phyloP scores from a whole-genome alignment of 192 early-diverging fungal species.

The Coemansia sp. region DNA sequence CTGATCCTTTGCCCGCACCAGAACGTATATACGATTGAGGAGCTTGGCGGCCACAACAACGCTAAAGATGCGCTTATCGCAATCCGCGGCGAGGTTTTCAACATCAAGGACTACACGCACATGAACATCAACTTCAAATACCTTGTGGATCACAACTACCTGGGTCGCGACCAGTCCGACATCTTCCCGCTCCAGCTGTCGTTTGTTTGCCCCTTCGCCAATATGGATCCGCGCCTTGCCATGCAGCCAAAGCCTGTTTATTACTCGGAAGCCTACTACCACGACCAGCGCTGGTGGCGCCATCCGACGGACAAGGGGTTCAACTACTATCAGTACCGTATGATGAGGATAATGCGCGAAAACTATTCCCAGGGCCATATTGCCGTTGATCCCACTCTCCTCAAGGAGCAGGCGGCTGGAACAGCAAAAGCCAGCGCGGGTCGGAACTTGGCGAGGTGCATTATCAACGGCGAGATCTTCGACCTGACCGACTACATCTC shows the following conservation, averaged over 20 bases:
- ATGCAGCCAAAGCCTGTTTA: slow-evolving; percentile 51
- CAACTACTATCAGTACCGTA: slow-evolving; percentile 69
- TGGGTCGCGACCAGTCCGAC: slow-evolving; percentile 65
- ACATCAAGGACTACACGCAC: slow-evolving; percentile 65
- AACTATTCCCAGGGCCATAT: slow-evolving; percentile 69
- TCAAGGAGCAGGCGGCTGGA: slow-evolving; percentile 56
- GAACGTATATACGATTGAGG: slow-evolving; percentile 67
- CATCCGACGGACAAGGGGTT: slow-evolving; percentile 57
- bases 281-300: slow-evolving; percentile 68
- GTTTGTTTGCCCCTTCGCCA: slow-evolving; percentile 59
- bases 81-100: slow-evolving; percentile 82
- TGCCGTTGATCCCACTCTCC: slow-evolving; percentile 56
- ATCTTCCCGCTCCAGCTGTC: slow-evolving; percentile 70
- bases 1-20: slow-evolving; percentile 71
- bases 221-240: slow-evolving; percentile 58
- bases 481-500: slow-evolving; percentile 71
- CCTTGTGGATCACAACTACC: slow-evolving; percentile 59
- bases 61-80: slow-evolving; percentile 62
- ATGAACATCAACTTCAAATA: slow-evolving; percentile 57
- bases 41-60: slow-evolving; percentile 61
- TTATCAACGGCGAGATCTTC: slow-evolving; percentile 70
- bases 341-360: slow-evolving; percentile 62
- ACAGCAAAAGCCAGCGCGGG: slow-evolving; percentile 47
- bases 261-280: slow-evolving; percentile 64
- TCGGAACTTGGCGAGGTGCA: slow-evolving; percentile 53